Base-by-base conservation (phyloP, 139 green algal species). In the Chlamydomonas sphaeroides region DNA sequence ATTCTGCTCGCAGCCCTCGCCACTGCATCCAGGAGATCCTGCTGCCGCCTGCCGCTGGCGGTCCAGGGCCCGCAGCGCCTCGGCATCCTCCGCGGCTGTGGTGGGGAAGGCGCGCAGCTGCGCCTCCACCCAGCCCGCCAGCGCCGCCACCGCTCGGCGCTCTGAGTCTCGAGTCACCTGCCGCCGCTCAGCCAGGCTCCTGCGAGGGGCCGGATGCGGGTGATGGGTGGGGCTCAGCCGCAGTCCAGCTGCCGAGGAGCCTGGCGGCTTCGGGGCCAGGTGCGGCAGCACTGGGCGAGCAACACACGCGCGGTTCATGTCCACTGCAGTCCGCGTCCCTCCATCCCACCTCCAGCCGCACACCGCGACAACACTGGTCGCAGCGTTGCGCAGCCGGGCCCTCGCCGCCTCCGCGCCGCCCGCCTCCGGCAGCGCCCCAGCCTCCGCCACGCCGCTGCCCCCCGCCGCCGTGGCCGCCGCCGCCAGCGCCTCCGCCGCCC, bases 181-280 rank as follows among this genome's bases (percentile, higher is more conserved):
- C n/a, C 74, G 59, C 59, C 74, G 59, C 61, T 81, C 74, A 5
- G n/a, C n/a, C 14, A 81, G 41, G 61, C 68, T 81, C 74, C 74
- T 81, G 74, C 17, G 65, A 11, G 65, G 35, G 45, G n/a, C 30
- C 36, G 10, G 30, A 36, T 7, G 4, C 5, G 21, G 26, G 53
- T 5, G 53, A 62, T 30, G 53, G 20, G 53, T 10, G 45, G 45
- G 14, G 11, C 45, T 53, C 11, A 53, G 11, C 11, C 10, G 11
- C 14, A 14, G 45, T 53, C 45, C 45, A 53, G n/a, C n/a, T n/a
- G n/a, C n/a, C n/a, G n/a, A n/a, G n/a, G n/a, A n/a, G n/a, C n/a
- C n/a, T n/a, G n/a, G n/a, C 45, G 45, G 45, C 45, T 21, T 10
- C 45, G 45, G 14, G 23, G 53, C 21, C 17, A 62, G 53, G 5